Conservation (phyloP, 441 rosid genomes). For the Bocquillonia castaneifolia region DNA sequence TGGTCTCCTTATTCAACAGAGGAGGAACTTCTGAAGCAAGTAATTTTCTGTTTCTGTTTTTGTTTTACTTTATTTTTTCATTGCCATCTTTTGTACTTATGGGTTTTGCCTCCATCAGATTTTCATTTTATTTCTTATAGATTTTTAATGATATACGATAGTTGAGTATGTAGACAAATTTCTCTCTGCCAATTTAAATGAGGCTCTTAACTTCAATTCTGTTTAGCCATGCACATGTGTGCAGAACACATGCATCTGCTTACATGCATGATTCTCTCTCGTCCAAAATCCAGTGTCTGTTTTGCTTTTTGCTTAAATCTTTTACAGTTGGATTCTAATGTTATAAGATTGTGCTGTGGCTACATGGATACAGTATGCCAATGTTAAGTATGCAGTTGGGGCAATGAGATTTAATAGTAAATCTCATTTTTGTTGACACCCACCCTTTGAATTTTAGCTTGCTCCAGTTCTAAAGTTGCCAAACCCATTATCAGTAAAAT, state of each 20-base stretch:
- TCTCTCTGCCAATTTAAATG: background rate
- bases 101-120: background rate
- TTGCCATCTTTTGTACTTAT: too few relatives aligned
- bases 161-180: background rate
- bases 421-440: too few relatives aligned
- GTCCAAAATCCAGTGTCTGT: background rate
- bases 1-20: constrained; percentile 95
- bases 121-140: background rate
- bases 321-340: background rate
- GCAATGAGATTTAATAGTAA: too few relatives aligned
- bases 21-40: constrained; percentile 84
- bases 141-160: background rate
- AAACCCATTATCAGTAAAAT: background rate
- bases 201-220: background rate
- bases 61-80: too few relatives aligned
- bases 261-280: background rate
- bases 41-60: constrained; percentile 28
- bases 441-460: too few relatives aligned
- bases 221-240: background rate
- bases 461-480: background rate
- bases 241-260: background rate
- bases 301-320: too few relatives aligned
- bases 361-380: background rate
- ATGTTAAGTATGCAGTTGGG: background rate
- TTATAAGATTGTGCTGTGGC: background rate